phyloP scores from a whole-genome alignment of 805 yeast species.

The Kodamaea neixiangensis region DNA sequence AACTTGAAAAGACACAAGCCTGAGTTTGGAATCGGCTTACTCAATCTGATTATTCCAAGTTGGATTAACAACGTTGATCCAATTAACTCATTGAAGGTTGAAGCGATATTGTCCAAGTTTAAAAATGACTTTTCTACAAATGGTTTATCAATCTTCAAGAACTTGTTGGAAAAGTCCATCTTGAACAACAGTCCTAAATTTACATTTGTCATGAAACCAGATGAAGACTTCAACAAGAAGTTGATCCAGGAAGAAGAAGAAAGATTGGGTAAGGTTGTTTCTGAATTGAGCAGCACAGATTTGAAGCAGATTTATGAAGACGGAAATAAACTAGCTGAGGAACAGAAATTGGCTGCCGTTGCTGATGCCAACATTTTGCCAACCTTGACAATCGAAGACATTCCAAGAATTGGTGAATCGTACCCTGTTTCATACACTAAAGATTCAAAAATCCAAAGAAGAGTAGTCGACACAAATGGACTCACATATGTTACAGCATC shows the following conservation, averaged over 20 bases:
- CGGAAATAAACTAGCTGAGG: slow-evolving; percentile 58
- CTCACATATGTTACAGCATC: slow-evolving; percentile 73
- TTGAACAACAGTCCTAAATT: slow-evolving; percentile 48
- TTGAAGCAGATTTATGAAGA: slow-evolving; percentile 56
- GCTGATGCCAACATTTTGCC: slow-evolving; percentile 85
- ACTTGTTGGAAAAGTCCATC: slow-evolving; percentile 55
- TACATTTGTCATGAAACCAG: slow-evolving; percentile 77
- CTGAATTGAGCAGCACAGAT: slow-evolving; percentile 42
- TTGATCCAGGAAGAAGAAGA: slow-evolving; percentile 57
- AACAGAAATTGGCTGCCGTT: slow-evolving; percentile 53
- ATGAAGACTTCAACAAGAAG: slow-evolving; percentile 50
- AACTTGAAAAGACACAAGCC: slow-evolving; percentile 84
- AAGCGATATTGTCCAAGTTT: slow-evolving; percentile 58
- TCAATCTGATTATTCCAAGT: slow-evolving; percentile 74
- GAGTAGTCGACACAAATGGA: slow-evolving; percentile 77
- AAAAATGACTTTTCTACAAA: slow-evolving; percentile 54
- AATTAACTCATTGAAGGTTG: slow-evolving; percentile 64
- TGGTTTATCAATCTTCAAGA: slow-evolving; percentile 58
- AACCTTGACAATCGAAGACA: slow-evolving; percentile 71
- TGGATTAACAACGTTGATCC: slow-evolving; percentile 88
- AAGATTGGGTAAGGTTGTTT: slow-evolving; percentile 40
- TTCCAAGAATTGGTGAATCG: slow-evolving; percentile 55
- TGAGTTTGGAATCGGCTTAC: slow-evolving; percentile 79
- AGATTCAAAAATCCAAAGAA: slow-evolving; percentile 35
- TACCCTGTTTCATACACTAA: slow-evolving; percentile 29